These are phyloP conservation scores for Tolypocladium guangdongense DNA, from an alignment of 2,329 filamentous ascomycete species.

Conservation along the genomic window DNA sequence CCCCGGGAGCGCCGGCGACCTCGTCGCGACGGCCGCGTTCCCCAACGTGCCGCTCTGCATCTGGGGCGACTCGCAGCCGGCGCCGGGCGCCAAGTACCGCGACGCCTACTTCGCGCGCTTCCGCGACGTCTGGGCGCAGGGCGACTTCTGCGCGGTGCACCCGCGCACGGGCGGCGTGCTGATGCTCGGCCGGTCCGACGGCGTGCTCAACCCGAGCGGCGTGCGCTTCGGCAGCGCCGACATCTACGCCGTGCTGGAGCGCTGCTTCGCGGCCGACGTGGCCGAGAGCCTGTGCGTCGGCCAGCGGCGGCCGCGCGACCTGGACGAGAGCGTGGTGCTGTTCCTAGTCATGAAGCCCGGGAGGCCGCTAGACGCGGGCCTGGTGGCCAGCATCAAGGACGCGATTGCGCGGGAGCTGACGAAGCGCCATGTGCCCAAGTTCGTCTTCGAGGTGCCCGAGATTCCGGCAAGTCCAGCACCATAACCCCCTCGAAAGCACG, in stretches of 20 bases:
- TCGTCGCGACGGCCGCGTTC: constrained; percentile 60
- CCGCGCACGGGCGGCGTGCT: constrained; percentile 53
- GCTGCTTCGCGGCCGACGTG: constrained; percentile 50
- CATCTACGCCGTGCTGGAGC: constrained; percentile 65
- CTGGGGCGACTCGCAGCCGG: constrained; percentile 42
- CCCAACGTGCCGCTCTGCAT: constrained; percentile 65
- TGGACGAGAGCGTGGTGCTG: constrained; percentile 43
- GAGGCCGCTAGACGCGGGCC: constrained; percentile 35
- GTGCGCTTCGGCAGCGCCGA: constrained; percentile 73
- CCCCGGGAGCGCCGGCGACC: constrained; percentile 58
- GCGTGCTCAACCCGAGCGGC: constrained; percentile 69
- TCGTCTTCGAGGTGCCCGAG: constrained; percentile 68
- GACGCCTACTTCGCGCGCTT: constrained; percentile 52
- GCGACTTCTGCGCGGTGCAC: constrained; percentile 66
- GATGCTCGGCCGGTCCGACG: constrained; percentile 64
- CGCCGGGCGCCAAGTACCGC: constrained; percentile 45
- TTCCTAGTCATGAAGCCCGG: constrained; percentile 49
- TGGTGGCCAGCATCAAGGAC: constrained; percentile 50
- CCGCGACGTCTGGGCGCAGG: constrained; percentile 67
- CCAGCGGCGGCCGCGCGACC: constrained; percentile 50
- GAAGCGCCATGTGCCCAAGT: constrained; percentile 66
- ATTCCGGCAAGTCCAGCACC: constrained; percentile 62
- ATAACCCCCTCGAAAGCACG: too few relatives aligned
- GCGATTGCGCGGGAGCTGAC: constrained; percentile 57
- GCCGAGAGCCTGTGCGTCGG: constrained; percentile 72